These are phyloP conservation scores for Yamadazyma endophytica DNA, from an alignment of 805 yeast species.

Conservation along the genomic window DNA sequence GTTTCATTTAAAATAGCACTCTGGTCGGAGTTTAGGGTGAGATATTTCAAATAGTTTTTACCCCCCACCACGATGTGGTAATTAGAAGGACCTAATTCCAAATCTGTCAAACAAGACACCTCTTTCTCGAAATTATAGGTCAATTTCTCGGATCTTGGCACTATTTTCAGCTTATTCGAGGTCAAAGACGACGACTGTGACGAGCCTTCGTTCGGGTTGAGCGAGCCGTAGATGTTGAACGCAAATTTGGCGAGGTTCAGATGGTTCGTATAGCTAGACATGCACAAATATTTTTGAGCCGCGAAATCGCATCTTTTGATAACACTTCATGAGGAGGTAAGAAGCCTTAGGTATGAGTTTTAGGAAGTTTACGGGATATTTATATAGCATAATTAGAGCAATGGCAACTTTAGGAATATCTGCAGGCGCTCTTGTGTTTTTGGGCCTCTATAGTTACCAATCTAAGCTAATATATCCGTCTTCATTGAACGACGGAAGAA, in stretches of 20 bases:
- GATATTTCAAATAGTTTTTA: slow-evolving; percentile 33
- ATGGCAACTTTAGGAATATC: slow-evolving; percentile 40
- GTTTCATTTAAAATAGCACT: slow-evolving; percentile 28
- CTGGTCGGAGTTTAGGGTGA: slow-evolving; percentile 29
- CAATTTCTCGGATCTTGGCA: slow-evolving; percentile 13
- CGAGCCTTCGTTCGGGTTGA: slow-evolving; percentile 11
- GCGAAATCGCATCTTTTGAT: too few species aligned
- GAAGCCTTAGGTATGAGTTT: too few species aligned
- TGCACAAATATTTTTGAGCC: too few species aligned
- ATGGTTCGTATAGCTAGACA: slow-evolving; percentile 4
- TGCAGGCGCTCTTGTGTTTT: slow-evolving; percentile 40
- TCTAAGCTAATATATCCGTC: slow-evolving; percentile 78
- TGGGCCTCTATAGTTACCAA: slow-evolving; percentile 61
- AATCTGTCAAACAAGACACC: slow-evolving; percentile 20
- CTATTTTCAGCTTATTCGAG: slow-evolving; percentile 6
- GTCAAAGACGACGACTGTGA: slow-evolving; percentile 16
- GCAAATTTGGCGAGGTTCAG: slow-evolving; percentile 48
- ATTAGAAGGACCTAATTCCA: slow-evolving; percentile 11
- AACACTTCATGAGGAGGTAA: too few species aligned
- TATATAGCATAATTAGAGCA: slow-evolving; percentile 22
- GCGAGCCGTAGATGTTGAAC: slow-evolving; percentile 52
- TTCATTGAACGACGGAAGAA: slow-evolving; percentile 67
- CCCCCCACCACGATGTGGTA: slow-evolving; percentile 40
- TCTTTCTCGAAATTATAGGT: slow-evolving; percentile 23
- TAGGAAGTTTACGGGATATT: too few species aligned